These are phyloP conservation scores for Parietichytrium sp. DNA, from an alignment of 108 stramenopile genomes.

Conservation along the genomic window DNA sequence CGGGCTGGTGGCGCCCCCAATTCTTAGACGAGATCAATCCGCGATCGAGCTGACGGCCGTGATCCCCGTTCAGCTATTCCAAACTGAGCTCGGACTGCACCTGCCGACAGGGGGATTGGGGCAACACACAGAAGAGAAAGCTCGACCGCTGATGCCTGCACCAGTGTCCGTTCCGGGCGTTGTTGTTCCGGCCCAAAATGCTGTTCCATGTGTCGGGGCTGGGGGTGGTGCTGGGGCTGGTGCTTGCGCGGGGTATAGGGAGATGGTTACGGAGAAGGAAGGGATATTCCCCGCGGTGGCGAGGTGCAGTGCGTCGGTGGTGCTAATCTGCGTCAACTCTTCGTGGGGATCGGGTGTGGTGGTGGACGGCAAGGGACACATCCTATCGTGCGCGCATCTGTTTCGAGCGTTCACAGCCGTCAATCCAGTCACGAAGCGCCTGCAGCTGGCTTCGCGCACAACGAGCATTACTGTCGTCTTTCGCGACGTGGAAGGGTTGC, in stretches of 20 bases:
- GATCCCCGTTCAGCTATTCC: neutral
- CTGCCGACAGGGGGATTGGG: no score
- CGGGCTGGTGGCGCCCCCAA: neutral
- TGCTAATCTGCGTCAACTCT: conserved; percentile 13
- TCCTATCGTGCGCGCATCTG: conserved; percentile 28
- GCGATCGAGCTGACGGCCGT: neutral
- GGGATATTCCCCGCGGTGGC: no score
- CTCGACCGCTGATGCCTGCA: no score
- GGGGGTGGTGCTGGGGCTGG: no score
- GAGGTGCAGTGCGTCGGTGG: neutral
- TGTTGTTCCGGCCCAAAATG: no score
- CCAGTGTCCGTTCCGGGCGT: no score
- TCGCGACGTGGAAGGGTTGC: neutral
- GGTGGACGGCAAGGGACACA: neutral
- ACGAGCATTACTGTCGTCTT: neutral
- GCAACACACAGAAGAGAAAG: no score
- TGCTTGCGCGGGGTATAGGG: no score
- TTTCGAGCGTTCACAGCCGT: conserved; percentile 22
- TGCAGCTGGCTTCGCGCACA: neutral
- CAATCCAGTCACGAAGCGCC: neutral
- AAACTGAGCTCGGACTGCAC: neutral
- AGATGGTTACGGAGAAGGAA: no score
- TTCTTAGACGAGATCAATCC: neutral
- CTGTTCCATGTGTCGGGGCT: no score
- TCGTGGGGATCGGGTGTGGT: conserved; percentile 24